Conservation (phyloP, 176 grass and related monocot genomes). For the Luzula sylvatica region DNA sequence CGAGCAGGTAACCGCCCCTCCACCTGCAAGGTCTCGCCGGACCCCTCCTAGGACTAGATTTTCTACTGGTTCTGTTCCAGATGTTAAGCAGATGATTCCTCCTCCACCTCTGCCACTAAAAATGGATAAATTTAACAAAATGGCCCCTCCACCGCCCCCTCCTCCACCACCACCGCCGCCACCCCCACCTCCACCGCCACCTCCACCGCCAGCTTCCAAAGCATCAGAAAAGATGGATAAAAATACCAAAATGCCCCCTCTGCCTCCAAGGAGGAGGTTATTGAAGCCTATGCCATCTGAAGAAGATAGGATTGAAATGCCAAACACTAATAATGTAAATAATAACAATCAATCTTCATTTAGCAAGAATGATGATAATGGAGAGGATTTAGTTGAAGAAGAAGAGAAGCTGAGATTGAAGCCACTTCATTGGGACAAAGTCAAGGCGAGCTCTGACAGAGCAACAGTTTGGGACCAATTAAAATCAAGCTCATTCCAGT, state of each 20-base stretch:
- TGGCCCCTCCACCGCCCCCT: conserved; percentile 22
- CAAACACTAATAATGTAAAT: conserved; percentile 27
- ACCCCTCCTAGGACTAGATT: conserved; percentile 75
- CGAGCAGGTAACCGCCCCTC: conserved; percentile 26
- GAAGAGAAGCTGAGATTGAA: conserved; percentile 62
- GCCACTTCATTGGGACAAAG: conserved; percentile 99
- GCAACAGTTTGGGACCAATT: conserved; percentile 98
- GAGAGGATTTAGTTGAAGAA: conserved; percentile 20
- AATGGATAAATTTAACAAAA: conserved; percentile 12
- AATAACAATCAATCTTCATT: conserved; percentile 30
- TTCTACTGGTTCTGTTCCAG: conserved; percentile 46
- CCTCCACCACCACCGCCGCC: conserved; percentile 25
- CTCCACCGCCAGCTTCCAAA: conserved; percentile 18
- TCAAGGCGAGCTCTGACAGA: conserved; percentile 78
- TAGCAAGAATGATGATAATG: conserved; percentile 15
- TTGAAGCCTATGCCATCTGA: conserved; percentile 75
- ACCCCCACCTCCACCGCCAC: conserved; percentile 36
- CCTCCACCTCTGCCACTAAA: conserved; percentile 21
- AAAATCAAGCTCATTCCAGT: conserved; percentile 99
- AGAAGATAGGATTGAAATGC: conserved; percentile 50
- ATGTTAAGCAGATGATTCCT: conserved; percentile 69
- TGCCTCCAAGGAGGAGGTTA: conserved; percentile 49
- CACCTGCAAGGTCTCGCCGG: conserved; percentile 46
- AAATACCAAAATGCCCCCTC: conserved; percentile 13
- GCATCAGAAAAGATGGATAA: conserved; percentile 10